Evolutionary conservation across 495 filamentous ascomycete species (phyloP), one percentile per base, ranked within the genome.

Genomic region (Annulohypoxylon maeteangense): DNA sequence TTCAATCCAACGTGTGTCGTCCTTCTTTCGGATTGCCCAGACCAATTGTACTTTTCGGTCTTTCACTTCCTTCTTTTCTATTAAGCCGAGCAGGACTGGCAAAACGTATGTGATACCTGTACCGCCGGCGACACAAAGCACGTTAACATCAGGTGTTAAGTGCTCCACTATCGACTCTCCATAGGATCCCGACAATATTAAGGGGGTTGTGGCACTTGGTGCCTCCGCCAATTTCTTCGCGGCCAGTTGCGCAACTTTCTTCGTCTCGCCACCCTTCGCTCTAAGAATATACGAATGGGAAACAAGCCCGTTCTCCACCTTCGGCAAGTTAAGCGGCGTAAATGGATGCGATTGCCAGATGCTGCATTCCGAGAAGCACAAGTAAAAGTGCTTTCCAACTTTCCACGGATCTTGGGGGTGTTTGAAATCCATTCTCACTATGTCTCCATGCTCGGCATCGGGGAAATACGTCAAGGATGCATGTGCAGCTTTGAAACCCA

Each of bases 281-380:
- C 88, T 80, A 48, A 91, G 81, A 59, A 92, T 82, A 64, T 92
- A 92, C 4, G 86, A 84, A 58, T 92, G 90, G 8, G 75, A 72
- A 23, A 86, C 80, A 14, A 71, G 45, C 0, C 74, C 74, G 4
- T 70, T 62, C 5, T 75, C 65, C 1, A 69, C 68, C 1, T 73
- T 74, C 0, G 89, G 89, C 1, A 85, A 67, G 32, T 80, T 86
- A 25, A 84, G 76, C 0, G 88, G 86, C 0, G 90, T 92, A 71
- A 91, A 90, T 6, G 90, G 90, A 71, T 92, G 90, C 0, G 86
- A 85, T 78, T 92, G 88, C 86, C 88, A 91, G 59, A 90, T 78
- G 58, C 83, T 89, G 2, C 85, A 76, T 22, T 84, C 81, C 0
- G 87, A 78, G 63, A 92, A 91, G 69, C 83, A 86, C 27, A 91